Percentiles rank a stretch among this genome's conserved stretches.
phyloP scores from a whole-genome alignment of 2,329 filamentous ascomycete genomes.

The Monilinia fructigena region DNA sequence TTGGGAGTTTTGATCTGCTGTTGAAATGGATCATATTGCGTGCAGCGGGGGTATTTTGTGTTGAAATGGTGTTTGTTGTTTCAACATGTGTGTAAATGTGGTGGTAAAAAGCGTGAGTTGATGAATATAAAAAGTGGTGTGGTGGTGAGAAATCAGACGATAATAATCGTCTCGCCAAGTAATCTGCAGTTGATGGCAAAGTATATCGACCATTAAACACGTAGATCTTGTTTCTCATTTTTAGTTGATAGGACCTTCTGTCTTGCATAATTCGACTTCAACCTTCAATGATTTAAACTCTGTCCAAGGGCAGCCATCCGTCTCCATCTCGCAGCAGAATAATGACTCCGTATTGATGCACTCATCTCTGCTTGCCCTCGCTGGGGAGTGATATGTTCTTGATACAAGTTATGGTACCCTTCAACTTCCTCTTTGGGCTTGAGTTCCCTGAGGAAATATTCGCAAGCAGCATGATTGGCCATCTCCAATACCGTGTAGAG shows the following conservation, averaged over 20 bases:
- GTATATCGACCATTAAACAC: background rate
- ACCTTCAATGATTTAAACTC: background rate
- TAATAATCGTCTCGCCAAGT: background rate
- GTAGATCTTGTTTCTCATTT: background rate
- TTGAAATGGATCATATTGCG: background rate
- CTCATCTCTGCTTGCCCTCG: slow-evolving; percentile 3
- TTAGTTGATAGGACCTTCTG: slow-evolving; percentile 7
- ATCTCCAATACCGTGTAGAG: slow-evolving; percentile 24
- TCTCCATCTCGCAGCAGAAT: background rate
- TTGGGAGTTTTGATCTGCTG: background rate
- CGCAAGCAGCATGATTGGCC: slow-evolving; percentile 30
- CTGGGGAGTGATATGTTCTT: background rate
- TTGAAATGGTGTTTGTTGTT: background rate
- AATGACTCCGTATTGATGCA: background rate
- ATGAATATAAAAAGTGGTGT: background rate
- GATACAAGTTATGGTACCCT: background rate
- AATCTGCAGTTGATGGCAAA: background rate
- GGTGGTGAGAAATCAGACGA: background rate
- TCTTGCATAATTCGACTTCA: fast-evolving
- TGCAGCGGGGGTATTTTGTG: too few relatives aligned
- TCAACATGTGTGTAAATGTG: background rate
- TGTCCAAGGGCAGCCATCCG: background rate
- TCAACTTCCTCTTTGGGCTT: slow-evolving; percentile 25
- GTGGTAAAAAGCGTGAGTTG: background rate
- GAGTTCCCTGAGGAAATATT: slow-evolving; percentile 19